Conservation (phyloP, 1,284 basidiomycete species). For the Bjerkandera adusta region DNA sequence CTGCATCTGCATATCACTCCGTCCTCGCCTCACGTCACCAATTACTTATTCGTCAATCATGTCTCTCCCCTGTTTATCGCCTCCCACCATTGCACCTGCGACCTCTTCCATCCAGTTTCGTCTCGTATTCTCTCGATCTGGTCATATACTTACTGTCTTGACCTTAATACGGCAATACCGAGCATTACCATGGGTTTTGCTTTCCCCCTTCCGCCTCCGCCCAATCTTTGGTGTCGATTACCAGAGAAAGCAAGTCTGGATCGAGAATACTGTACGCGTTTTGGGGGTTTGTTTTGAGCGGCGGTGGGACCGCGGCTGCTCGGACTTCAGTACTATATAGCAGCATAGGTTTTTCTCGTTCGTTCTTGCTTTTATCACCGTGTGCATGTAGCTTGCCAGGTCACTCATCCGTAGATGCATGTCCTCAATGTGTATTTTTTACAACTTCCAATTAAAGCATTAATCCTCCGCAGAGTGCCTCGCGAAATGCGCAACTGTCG, state of each 20-base stretch:
- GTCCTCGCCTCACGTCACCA: neutral
- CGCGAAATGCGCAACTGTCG: too few species aligned
- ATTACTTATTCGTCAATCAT: constrained; percentile 11
- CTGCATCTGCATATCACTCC: constrained; percentile 4
- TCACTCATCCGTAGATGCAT: neutral
- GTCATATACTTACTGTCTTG: constrained; percentile 14
- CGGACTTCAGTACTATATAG: too few species aligned
- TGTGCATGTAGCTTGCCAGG: neutral
- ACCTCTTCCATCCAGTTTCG: constrained; percentile 1
- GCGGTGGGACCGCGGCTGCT: too few species aligned
- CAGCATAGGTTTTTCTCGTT: neutral
- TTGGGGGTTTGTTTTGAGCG: too few species aligned
- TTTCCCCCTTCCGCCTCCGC: too few species aligned
- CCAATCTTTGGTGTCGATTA: too few species aligned
- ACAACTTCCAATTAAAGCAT: neutral
- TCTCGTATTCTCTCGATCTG: neutral
- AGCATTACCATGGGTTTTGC: constrained; percentile 1
- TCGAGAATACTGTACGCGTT: too few species aligned
- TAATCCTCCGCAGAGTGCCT: too few species aligned
- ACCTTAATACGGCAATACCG: constrained; percentile 13
- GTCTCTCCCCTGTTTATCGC: constrained; percentile 7
- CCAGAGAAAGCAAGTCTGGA: too few species aligned
- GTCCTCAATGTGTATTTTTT: neutral
- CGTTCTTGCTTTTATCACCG: neutral
- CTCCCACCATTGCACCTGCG: neutral